Evolutionary conservation across 2,329 filamentous ascomycete genomes (phyloP), one percentile per base, ranked within the genome.

Genomic region (Fusarium sp.): DNA sequence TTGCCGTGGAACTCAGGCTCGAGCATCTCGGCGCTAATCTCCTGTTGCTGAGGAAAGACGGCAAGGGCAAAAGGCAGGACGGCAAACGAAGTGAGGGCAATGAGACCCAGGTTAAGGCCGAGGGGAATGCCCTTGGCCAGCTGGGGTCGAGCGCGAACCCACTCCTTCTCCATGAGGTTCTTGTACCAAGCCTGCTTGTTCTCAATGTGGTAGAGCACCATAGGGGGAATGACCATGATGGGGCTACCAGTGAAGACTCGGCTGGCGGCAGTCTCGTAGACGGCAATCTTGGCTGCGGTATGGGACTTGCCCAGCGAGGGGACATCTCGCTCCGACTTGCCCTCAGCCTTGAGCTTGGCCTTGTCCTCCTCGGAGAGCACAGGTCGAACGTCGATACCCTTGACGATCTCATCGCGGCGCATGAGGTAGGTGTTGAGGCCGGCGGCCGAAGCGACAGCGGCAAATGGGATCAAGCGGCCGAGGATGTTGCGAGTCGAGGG

Each of bases 361-460:
- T 92, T 94, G 80, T 95, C 92, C 18, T 88, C 88, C 6, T 91
- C 91, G 3, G 92, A 92, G 13, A 95, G 88, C 8, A 95, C 92
- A 2, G 95, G 95, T 83, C 93, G 98, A 40, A 99, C 91, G 82
- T 98, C 94, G 80, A 99, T 99, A 62, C 97, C 97, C 70, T 90
- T 91, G 79, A 94, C 90, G 78, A 99, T 98, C 86, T 99, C 97
- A 83, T 98, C 96, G 73, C 95, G 93, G 69, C 97, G 94, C 97
- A 99, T 99, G 65, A 99, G 90, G 84, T 98, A 97, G 29, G 98
- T 97, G 84, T 99, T 99, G 72, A 99, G 88, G 2, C 92, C 95
- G 79, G 95, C 95, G 5, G 97, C 97, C 68, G 91, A 94, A 33
- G 96, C 96, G 13, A 99, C 97, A 14, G 97, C 97, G 1, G 96